Conservation (phyloP, 352 stramenopile genomes). For the Elongisporangium undulatum region DNA sequence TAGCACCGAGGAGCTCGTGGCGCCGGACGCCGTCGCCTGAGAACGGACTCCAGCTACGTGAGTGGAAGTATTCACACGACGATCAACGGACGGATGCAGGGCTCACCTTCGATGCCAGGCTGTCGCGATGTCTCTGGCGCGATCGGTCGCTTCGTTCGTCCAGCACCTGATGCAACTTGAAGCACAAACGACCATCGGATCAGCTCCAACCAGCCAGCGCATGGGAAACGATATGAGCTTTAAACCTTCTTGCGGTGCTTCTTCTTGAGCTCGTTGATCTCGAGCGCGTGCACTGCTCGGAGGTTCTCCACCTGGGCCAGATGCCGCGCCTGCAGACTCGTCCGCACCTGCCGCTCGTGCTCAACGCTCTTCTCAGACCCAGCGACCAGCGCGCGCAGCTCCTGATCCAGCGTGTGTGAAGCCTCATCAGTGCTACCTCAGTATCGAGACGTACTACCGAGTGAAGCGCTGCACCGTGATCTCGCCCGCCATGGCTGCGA, state of each 20-base stretch:
- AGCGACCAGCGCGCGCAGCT: constrained; percentile 34
- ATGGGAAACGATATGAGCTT: neutral
- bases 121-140: neutral
- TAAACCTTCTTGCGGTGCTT: constrained; percentile 52
- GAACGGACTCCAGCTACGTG: constrained; percentile 9
- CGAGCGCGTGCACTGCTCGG: constrained; percentile 36
- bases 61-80: neutral
- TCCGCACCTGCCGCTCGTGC: constrained; percentile 16
- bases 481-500: constrained; percentile 23
- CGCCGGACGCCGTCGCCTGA: constrained; percentile 23
- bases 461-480: constrained; percentile 28
- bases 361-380: constrained; percentile 33
- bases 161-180: neutral
- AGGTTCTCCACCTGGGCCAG: constrained; percentile 40
- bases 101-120: neutral
- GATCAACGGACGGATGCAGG: too few relatives aligned
- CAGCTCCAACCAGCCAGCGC: too few relatives aligned
- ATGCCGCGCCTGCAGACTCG: constrained; percentile 22
- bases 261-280: constrained; percentile 38
- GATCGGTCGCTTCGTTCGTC: neutral
- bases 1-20: neutral
- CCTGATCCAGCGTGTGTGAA: constrained; percentile 10
- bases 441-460: neutral
- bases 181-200: neutral
- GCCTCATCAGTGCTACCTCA: too few relatives aligned